These are phyloP conservation scores for Zygosaccharomyces sapae DNA, from an alignment of 1,139 yeast species.

Conservation along the genomic window DNA sequence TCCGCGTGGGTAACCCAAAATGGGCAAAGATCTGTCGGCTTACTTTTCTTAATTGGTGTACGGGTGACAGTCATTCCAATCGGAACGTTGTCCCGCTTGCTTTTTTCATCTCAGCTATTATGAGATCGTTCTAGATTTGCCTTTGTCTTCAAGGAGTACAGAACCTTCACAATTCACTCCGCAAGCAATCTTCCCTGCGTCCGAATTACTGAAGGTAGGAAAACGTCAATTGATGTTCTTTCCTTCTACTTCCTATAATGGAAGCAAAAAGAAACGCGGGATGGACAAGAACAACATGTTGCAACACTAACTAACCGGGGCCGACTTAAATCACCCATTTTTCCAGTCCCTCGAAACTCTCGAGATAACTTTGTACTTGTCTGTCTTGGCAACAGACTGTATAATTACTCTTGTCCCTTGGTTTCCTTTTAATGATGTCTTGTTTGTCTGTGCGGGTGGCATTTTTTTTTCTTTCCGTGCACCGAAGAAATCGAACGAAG, in stretches of 20 bases:
- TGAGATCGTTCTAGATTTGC: slow-evolving; percentile 1
- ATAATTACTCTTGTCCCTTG: no score
- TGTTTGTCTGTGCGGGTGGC: neutral
- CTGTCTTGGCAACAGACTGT: no score
- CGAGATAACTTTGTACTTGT: no score
- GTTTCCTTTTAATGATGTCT: neutral
- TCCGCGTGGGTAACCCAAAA: neutral
- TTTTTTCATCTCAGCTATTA: no score
- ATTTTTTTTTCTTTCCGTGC: slow-evolving; percentile 3
- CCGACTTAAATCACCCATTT: no score
- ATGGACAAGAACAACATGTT: no score
- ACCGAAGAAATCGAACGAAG: neutral
- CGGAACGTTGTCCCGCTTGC: neutral
- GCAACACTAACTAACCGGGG: no score
- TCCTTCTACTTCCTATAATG: no score
- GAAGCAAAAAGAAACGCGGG: no score
- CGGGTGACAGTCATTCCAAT: slow-evolving; percentile 1
- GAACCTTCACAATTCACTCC: neutral
- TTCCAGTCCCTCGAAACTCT: no score
- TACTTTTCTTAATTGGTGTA: neutral
- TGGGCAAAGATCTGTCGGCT: neutral
- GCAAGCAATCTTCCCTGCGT: neutral
- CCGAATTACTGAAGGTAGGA: neutral
- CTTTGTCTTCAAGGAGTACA: neutral
- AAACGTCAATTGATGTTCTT: neutral